phyloP scores from a whole-genome alignment of 805 yeast genomes.

The Schwanniomyces vanrijiae region DNA sequence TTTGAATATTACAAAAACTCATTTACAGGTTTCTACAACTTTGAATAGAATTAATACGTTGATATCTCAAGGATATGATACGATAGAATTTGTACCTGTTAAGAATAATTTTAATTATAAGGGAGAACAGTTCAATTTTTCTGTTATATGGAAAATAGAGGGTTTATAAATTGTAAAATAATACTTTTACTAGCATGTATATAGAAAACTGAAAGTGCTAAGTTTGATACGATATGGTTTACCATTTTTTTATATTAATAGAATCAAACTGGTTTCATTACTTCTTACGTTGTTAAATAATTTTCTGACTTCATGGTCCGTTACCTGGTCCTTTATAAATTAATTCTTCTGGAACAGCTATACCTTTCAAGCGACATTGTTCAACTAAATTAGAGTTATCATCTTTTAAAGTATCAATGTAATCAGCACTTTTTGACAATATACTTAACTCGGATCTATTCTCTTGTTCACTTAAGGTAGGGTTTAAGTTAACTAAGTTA shows the following conservation, averaged over 20 bases:
- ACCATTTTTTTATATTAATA: neutral
- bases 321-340: slow-evolving; percentile 26
- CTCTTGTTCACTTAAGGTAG: slow-evolving; percentile 66
- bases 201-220: too few species aligned
- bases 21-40: slow-evolving; percentile 10
- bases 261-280: neutral
- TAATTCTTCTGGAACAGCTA: slow-evolving; percentile 42
- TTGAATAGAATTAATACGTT: neutral
- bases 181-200: neutral
- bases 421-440: slow-evolving; percentile 61
- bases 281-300: neutral
- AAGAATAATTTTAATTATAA: neutral
- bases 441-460: slow-evolving; percentile 79
- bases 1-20: slow-evolving; percentile 1
- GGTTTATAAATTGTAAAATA: slow-evolving; percentile 1
- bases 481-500: slow-evolving; percentile 70
- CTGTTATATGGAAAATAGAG: slow-evolving; percentile 17
- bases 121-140: slow-evolving; percentile 10
- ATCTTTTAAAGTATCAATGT: slow-evolving; percentile 48
- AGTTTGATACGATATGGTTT: neutral
- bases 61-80: neutral
- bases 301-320: neutral
- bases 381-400: slow-evolving; percentile 50
- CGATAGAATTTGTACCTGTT: slow-evolving; percentile 7
- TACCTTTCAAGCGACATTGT: slow-evolving; percentile 39